These are phyloP conservation scores for Purpureocillium takamizusanense DNA, from an alignment of 2,329 filamentous ascomycete genomes.

Conservation along the genomic window DNA sequence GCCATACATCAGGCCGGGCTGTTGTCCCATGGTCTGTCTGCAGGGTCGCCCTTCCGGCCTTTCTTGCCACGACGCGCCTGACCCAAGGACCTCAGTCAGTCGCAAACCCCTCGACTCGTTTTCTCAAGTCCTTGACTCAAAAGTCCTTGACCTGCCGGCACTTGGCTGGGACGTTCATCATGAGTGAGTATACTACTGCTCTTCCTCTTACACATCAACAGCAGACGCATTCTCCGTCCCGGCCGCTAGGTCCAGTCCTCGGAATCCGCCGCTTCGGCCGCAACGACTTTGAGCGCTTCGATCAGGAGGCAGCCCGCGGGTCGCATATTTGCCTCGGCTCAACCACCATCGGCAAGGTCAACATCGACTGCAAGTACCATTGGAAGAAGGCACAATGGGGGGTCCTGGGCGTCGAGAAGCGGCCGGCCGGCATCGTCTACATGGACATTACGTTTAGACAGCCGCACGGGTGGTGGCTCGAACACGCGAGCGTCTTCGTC, in stretches of 20 bases:
- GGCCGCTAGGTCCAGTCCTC: slow-evolving; percentile 1
- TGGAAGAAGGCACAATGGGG: slow-evolving; percentile 11
- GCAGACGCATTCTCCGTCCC: no score
- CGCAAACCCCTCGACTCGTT: no score
- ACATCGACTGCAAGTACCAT: slow-evolving; percentile 11
- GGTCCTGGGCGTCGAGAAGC: slow-evolving; percentile 4
- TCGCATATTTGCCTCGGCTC: slow-evolving; percentile 9
- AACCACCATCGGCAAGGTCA: slow-evolving; percentile 8
- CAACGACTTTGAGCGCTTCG: slow-evolving; percentile 11
- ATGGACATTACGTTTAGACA: slow-evolving; percentile 12
- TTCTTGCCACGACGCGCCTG: no score
- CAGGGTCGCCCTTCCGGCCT: no score
- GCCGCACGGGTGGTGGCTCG: slow-evolving; percentile 7
- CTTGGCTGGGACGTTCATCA: no score
- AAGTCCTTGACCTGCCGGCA: no score
- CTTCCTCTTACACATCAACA: not conserved
- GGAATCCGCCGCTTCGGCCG: slow-evolving; percentile 9
- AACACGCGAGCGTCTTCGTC: slow-evolving; percentile 9
- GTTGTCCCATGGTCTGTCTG: no score
- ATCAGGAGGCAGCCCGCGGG: slow-evolving; percentile 6
- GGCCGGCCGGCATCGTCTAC: slow-evolving; percentile 10
- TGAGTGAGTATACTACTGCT: not conserved
- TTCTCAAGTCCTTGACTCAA: no score
- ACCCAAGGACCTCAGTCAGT: no score
- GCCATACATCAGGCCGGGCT: no score